Evolutionary conservation across 306 rosid genomes (phyloP), one percentile per base, ranked within the genome.

Genomic region (Prunus mira): DNA sequence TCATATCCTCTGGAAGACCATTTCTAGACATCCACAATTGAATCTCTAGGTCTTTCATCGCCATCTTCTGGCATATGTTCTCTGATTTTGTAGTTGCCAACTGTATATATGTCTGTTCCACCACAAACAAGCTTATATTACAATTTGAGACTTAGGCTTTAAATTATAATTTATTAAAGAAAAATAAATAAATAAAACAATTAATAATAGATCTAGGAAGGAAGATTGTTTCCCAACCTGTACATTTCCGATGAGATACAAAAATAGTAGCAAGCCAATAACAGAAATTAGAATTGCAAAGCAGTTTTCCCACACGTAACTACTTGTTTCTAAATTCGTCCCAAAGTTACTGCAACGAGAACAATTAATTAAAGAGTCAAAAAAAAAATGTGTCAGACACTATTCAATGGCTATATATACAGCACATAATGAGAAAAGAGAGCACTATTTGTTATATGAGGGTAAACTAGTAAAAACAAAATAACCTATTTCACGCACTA

Each of bases 211-310:
- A 38, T 34, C 41, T 34, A 34, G 41, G 43, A 38, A 7, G 3
- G 14, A 67, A 38, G n/a, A 19, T 64, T 19, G 49, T 6, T 32
- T 24, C 11, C 64, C 52, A 60, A 72, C 81, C 76, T 78, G 81
- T 22, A 78, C 28, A 51, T 78, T 78, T 20, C 76, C 81, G 14
- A 70, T 69, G 24, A 78, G 76, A 63, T 78, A 78, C 17, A 63
- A 34, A 38, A 70, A 51, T 4, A 78, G 64, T 41, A 70, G 70
- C 70, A 70, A 43, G 9, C 76, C 76, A 9, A 22, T 11, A 41
- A 71, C 17, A 24, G 70, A 28, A 30, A 62, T 38, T 9, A 52
- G 19, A 49, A 51, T 22, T 11, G 71, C 62, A 32, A 70, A 70
- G 17, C 25, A 5, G 64, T 47, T 78, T 24, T 69, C 81, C 34